These are phyloP conservation scores for Mesembryanthemum crystallinum DNA, from an alignment of 148 eudicot species.

Conservation along the genomic window DNA sequence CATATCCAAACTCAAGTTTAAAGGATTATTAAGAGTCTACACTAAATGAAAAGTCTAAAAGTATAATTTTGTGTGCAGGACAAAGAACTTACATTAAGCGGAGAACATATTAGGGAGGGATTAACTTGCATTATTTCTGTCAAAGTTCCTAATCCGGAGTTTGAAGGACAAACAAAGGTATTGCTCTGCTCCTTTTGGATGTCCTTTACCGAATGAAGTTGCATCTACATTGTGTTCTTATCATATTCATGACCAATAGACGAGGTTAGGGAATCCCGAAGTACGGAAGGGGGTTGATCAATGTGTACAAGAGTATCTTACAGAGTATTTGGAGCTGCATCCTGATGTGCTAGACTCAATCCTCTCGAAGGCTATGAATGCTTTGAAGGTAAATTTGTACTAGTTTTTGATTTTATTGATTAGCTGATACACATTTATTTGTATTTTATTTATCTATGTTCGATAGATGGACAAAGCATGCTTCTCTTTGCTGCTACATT, in stretches of 20 bases:
- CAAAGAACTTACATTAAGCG: constrained; percentile 81
- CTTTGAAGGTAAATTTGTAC: constrained; percentile 61
- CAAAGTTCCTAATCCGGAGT: constrained; percentile 94
- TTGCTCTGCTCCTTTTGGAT: background rate
- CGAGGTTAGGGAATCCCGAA: constrained; percentile 95
- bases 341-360: constrained; percentile 87
- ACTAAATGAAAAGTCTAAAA: background rate
- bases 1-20: background rate
- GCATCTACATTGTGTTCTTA: constrained; percentile 7
- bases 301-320: constrained; percentile 79
- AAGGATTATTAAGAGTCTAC: background rate
- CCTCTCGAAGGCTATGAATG: constrained; percentile 85
- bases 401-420: background rate
- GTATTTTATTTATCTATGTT: background rate
- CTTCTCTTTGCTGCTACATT: constrained; percentile 4
- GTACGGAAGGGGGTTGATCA: constrained; percentile 91
- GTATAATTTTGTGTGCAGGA: constrained; percentile 45
- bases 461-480: background rate
- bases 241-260: constrained; percentile 41
- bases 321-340: constrained; percentile 94
- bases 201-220: background rate
- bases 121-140: constrained; percentile 85
- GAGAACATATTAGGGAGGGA: constrained; percentile 94
- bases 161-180: constrained; percentile 99
- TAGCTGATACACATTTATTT: background rate